These are phyloP conservation scores for Moesziomyces globuligerus DNA, from an alignment of 1,284 basidiomycete genomes.

Conservation along the genomic window DNA sequence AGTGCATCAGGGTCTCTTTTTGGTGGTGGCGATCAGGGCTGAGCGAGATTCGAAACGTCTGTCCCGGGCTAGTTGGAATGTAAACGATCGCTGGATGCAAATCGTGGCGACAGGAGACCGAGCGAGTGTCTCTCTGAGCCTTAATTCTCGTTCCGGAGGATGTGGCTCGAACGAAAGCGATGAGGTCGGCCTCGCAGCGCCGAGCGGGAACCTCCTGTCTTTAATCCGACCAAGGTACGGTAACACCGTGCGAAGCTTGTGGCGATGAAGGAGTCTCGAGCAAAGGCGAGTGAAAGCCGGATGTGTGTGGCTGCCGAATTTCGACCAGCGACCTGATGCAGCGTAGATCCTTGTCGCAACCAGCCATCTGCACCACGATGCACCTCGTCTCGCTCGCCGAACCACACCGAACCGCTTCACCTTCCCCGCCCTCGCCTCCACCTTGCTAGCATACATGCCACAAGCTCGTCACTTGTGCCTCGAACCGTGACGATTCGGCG, in stretches of 20 bases:
- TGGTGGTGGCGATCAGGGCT: too few relatives aligned
- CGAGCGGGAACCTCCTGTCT: too few relatives aligned
- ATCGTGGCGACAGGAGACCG: too few relatives aligned
- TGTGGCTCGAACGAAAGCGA: not conserved
- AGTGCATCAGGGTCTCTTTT: too few relatives aligned
- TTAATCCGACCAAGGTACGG: too few relatives aligned
- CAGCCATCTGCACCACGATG: not conserved
- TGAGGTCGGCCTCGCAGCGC: too few relatives aligned
- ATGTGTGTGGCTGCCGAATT: constrained; percentile 2
- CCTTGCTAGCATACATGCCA: not conserved
- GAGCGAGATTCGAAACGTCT: too few relatives aligned
- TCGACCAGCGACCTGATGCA: not conserved
- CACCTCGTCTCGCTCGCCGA: not conserved
- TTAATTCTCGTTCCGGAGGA: constrained; percentile 9
- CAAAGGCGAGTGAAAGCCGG: too few relatives aligned
- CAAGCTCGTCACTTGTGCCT: not conserved
- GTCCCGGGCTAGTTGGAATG: too few relatives aligned
- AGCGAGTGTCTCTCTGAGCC: constrained; percentile 41
- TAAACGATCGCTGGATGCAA: too few relatives aligned
- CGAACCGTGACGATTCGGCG: not conserved
- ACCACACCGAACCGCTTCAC: not conserved
- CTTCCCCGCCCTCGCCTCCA: not conserved
- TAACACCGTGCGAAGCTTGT: too few relatives aligned
- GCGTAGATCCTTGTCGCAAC: not conserved
- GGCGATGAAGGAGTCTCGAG: too few relatives aligned